Conservation (phyloP, 2,329 filamentous ascomycete genomes). For the Claviceps fusiformis region DNA sequence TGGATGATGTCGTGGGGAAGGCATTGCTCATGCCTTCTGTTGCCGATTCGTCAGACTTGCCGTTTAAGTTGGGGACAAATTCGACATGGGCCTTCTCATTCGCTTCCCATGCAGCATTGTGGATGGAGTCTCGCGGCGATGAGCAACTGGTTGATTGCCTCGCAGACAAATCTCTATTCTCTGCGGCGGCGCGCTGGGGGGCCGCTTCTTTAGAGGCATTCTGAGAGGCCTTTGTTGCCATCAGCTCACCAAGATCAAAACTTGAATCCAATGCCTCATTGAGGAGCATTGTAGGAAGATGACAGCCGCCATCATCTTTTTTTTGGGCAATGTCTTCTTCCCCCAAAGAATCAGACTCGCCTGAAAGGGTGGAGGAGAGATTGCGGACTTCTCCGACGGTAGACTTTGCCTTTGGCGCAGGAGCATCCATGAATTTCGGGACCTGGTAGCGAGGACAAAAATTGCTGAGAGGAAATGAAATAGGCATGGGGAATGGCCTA, state of each 20-base stretch:
- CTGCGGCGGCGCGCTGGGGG: background rate
- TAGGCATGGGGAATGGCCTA: background rate
- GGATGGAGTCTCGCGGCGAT: background rate
- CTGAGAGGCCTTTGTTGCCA: background rate
- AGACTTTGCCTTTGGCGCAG: constrained; percentile 4
- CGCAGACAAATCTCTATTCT: background rate
- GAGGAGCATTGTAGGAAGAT: constrained; percentile 6
- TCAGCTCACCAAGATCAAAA: constrained; percentile 1
- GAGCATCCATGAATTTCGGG: constrained; percentile 7
- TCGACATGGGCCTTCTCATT: background rate
- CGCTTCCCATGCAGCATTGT: background rate
- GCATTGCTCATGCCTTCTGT: background rate
- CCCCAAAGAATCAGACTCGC: background rate
- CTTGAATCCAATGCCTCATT: constrained; percentile 6
- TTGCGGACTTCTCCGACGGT: constrained; percentile 6
- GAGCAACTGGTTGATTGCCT: background rate
- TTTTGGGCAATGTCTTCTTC: background rate
- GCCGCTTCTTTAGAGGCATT: background rate
- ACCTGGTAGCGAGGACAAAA: constrained; percentile 9
- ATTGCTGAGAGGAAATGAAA: constrained; percentile 2
- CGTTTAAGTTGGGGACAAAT: background rate
- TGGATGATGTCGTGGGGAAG: background rate
- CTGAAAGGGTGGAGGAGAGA: constrained; percentile 2
- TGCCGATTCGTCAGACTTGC: background rate
- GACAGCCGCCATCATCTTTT: background rate